A percentile compares a stretch with the other conserved stretches of the same genome.
Evolutionary conservation across 2,329 filamentous ascomycete species (phyloP).

Genomic region (Apiospora kogelbergensis): DNA sequence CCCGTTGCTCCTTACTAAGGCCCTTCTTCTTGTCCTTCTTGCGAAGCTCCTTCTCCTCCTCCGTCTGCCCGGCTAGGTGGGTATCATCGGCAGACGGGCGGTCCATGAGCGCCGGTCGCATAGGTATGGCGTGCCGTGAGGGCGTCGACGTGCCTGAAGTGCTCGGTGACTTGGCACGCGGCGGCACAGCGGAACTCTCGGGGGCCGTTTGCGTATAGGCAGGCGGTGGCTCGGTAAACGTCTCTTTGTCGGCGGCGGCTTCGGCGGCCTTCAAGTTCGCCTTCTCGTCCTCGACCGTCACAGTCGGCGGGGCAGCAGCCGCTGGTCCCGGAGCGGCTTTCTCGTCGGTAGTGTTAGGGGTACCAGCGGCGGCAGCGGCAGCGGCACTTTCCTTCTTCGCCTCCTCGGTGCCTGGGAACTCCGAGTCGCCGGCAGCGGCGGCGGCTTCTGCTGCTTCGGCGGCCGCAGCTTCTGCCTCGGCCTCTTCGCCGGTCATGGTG

Average conservation of each 20-base stretch:
- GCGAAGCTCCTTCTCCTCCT: conserved; percentile 73
- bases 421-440: conserved; percentile 44
- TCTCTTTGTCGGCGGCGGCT: conserved; percentile 25
- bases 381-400: conserved; percentile 54
- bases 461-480: conserved; percentile 47
- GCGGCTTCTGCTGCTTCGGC: conserved; percentile 28
- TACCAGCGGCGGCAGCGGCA: conserved; percentile 27
- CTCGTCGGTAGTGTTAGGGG: conserved; percentile 18
- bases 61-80: conserved; percentile 63
- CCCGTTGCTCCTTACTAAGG: conserved; percentile 86
- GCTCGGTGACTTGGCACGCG: conserved; percentile 24
- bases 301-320: conserved; percentile 25
- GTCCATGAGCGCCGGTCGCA: conserved; percentile 86
- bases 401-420: conserved; percentile 58
- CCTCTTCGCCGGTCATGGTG: conserved; percentile 69
- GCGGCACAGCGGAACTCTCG: conserved; percentile 27
- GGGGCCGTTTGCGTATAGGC: conserved; percentile 43
- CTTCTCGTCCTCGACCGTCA: conserved; percentile 34
- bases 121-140: conserved; percentile 57
- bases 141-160: conserved; percentile 40
- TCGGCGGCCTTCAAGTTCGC: conserved; percentile 24
- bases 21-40: conserved; percentile 85
- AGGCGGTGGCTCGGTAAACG: conserved; percentile 32
- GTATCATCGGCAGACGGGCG: conserved; percentile 72
- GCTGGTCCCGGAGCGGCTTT: conserved; percentile 25